Percentiles rank a stretch among this genome's conserved stretches.
Evolutionary conservation across 1,284 basidiomycete species (phyloP).

Genomic region (Ganoderma lucidum): DNA sequence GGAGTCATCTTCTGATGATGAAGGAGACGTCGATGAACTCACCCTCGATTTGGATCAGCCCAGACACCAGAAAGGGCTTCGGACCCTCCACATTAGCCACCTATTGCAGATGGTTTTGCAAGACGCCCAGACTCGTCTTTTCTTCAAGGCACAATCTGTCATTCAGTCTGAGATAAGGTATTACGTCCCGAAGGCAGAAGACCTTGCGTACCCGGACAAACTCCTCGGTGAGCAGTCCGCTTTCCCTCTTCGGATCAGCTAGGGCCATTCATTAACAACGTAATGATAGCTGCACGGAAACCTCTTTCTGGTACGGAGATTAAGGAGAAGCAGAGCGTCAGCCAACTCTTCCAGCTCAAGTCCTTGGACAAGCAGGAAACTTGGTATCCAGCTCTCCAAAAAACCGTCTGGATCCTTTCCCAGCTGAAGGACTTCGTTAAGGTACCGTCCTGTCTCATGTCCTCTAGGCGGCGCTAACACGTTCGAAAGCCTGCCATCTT

Average conservation of each 20-base stretch:
- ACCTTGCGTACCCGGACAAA: slow-evolving; percentile 87
- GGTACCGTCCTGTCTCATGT: slow-evolving; percentile 51
- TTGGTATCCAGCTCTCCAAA: slow-evolving; percentile 90
- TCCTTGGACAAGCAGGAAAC: slow-evolving; percentile 78
- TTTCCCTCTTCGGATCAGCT: slow-evolving; percentile 4
- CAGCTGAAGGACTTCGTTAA: slow-evolving; percentile 92
- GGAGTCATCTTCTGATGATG: slow-evolving; percentile 44
- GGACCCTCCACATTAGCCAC: slow-evolving; percentile 71
- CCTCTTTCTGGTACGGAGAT: slow-evolving; percentile 51
- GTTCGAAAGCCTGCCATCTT: slow-evolving; percentile 82
- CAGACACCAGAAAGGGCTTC: slow-evolving; percentile 47
- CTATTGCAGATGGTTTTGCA: slow-evolving; percentile 90
- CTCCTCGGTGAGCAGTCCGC: slow-evolving; percentile 59
- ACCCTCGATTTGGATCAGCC: slow-evolving; percentile 50
- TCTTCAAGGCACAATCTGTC: slow-evolving; percentile 93
- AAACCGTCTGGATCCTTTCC: slow-evolving; percentile 87
- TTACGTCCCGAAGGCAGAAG: slow-evolving; percentile 78
- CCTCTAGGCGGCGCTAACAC: slow-evolving; percentile 11
- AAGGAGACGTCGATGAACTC: slow-evolving; percentile 51
- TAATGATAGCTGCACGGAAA: slow-evolving; percentile 51
- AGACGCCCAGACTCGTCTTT: slow-evolving; percentile 92
- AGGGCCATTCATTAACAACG: slow-evolving; percentile 7
- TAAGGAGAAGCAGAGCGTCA: slow-evolving; percentile 70
- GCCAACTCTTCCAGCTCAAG: slow-evolving; percentile 75
- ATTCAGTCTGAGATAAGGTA: slow-evolving; percentile 88